phyloP scores from a whole-genome alignment of 2,329 filamentous ascomycete genomes.

The Colletotrichum viniferum region DNA sequence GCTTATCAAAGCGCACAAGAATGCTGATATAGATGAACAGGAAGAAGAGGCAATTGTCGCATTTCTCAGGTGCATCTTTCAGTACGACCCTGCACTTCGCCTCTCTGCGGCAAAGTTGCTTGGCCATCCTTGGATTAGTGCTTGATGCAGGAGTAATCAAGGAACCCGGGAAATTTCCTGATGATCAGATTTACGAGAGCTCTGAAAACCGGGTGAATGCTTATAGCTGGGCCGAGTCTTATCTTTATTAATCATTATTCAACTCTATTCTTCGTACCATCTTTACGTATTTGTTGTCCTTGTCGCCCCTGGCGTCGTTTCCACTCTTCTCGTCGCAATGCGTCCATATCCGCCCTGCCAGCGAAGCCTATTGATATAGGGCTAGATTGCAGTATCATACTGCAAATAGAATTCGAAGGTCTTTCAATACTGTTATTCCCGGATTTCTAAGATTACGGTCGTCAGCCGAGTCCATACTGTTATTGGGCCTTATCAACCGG shows the following conservation, averaged over 20 bases:
- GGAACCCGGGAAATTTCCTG: neutral
- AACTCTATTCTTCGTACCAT: neutral
- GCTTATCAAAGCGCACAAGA: neutral
- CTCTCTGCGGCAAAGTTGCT: neutral
- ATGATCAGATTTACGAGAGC: neutral
- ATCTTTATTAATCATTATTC: neutral
- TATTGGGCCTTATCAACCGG: neutral
- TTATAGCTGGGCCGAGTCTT: neutral
- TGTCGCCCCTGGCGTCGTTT: neutral
- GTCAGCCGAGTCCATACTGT: neutral
- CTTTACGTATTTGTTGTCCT: accelerated
- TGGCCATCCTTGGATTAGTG: neutral
- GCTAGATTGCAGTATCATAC: neutral
- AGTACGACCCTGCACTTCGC: neutral
- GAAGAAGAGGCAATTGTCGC: neutral
- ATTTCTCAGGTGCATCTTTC: neutral
- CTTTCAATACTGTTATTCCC: neutral
- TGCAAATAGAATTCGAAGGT: neutral
- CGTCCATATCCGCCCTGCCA: accelerated
- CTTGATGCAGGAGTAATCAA: neutral
- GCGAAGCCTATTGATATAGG: neutral
- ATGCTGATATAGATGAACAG: neutral
- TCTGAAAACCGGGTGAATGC: neutral
- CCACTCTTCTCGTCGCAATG: neutral
- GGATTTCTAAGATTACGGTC: neutral